Conservation (phyloP, 1,139 yeast genomes). For the Candida smagusa region DNA sequence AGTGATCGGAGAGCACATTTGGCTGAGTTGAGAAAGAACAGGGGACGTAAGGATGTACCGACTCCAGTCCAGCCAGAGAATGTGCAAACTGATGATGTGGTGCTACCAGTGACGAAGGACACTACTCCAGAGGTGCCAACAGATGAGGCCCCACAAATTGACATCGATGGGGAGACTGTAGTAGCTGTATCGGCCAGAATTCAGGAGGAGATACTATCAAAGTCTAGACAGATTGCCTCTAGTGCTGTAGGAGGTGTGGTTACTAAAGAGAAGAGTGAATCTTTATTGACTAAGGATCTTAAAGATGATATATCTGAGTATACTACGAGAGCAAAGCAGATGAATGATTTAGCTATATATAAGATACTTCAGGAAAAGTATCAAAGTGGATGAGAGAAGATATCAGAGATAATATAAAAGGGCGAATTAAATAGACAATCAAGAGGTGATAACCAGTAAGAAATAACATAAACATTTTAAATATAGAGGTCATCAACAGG, state of each 20-base stretch:
- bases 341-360: conserved; percentile 29
- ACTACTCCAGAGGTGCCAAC: conserved; percentile 1
- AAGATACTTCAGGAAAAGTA: conserved; percentile 23
- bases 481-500: too few relatives aligned
- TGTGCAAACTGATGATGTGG: background rate
- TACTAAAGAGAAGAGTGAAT: conserved; percentile 1
- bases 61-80: background rate
- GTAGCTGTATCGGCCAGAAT: conserved; percentile 25
- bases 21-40: conserved; percentile 21
- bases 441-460: too few relatives aligned
- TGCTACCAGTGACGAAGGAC: background rate
- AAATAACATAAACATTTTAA: too few relatives aligned
- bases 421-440: too few relatives aligned
- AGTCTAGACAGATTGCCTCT: conserved; percentile 16
- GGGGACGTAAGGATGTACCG: conserved; percentile 5
- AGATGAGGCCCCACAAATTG: conserved; percentile 11
- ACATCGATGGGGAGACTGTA: conserved; percentile 23
- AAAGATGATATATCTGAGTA: conserved; percentile 28
- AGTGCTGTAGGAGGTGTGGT: conserved; percentile 5
- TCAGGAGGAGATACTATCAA: conserved; percentile 20
- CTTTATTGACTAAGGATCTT: conserved; percentile 23
- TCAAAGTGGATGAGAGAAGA: conserved; percentile 3
- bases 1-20: conserved; percentile 22
- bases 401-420: too few relatives aligned
- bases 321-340: conserved; percentile 24